Conservation (phyloP, 305 asterid genomes). For the Solanum aculeatissimum region DNA sequence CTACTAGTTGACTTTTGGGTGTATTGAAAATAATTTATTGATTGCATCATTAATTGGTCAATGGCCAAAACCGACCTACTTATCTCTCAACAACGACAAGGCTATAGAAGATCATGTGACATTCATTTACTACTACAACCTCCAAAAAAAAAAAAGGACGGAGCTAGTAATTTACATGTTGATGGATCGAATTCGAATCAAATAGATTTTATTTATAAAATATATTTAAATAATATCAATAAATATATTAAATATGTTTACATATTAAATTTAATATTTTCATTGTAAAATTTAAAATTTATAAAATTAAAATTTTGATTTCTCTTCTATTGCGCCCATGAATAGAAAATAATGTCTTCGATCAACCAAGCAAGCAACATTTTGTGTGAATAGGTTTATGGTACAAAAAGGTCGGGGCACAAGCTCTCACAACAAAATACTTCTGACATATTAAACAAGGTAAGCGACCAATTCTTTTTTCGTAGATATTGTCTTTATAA, state of each 20-base stretch:
- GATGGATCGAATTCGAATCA: too few relatives aligned
- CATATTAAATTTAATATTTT: neutral
- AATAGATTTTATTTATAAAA: too few relatives aligned
- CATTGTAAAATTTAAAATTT: neutral
- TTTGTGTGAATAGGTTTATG: neutral
- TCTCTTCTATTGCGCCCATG: neutral
- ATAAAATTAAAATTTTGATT: neutral
- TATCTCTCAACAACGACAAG: neutral
- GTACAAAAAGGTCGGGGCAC: too few relatives aligned
- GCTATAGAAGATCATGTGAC: neutral
- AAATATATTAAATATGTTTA: too few relatives aligned
- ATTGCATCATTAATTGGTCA: neutral
- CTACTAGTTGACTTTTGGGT: neutral
- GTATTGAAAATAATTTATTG: neutral
- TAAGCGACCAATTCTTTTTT: too few relatives aligned
- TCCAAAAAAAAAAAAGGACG: neutral
- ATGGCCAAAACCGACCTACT: neutral
- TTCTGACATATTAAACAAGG: too few relatives aligned
- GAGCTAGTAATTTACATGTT: too few relatives aligned
- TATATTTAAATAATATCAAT: too few relatives aligned
- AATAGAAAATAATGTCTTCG: neutral
- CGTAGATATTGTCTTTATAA: neutral
- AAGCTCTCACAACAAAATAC: too few relatives aligned
- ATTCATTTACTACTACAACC: neutral
- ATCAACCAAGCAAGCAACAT: neutral